Evolutionary conservation across 306 rosid genomes (phyloP), one percentile per base, ranked within the genome.

Genomic region (Quercus dentata): DNA sequence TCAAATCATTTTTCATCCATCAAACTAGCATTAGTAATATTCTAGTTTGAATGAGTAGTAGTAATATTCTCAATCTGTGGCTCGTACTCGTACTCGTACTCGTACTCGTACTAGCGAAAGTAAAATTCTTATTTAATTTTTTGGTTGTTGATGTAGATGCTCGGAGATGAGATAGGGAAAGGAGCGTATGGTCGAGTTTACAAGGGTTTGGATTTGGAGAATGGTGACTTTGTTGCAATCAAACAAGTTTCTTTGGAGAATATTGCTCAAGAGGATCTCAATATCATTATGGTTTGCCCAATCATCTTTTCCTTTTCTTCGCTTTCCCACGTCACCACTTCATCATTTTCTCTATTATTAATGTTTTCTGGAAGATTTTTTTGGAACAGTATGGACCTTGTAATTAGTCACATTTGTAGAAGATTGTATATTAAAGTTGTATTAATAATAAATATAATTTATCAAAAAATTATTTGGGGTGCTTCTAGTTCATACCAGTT

Each of bases 221-320:
- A 91, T 83, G 99, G 98, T 82, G 98, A 91, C 84, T 96, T 93
- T 80, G 99, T 96, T 73, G 99, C 99, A 71, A 93, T 96, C 81
- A 96, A 96, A 75, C 99, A 96, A 84, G 98, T 96, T 91, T 96
- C 99, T n/a, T 88, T 93, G 94, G 99, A 96, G 87, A 96, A 96
- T 82, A 96, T 96, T 86, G 99, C 97, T 56, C 99, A 96, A 81
- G 99, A 93, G 85, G 99, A 96, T 92, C 99, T 96, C 85, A 96
- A 96, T 80, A 84, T 96, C 85, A 96, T 96, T 69, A 96, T 96
- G 99, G 99, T 96, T 86, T 44, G 83, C 69, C 82, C 72, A 70
- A 73, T 56, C 62, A 59, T 84, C 44, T 46, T 73, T 71, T 59
- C 41, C n/a, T 78, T 74, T 55, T 49, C 17, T 78, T 76, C 4